phyloP scores from a whole-genome alignment of 306 rosid species.

The Prunus dulcis region DNA sequence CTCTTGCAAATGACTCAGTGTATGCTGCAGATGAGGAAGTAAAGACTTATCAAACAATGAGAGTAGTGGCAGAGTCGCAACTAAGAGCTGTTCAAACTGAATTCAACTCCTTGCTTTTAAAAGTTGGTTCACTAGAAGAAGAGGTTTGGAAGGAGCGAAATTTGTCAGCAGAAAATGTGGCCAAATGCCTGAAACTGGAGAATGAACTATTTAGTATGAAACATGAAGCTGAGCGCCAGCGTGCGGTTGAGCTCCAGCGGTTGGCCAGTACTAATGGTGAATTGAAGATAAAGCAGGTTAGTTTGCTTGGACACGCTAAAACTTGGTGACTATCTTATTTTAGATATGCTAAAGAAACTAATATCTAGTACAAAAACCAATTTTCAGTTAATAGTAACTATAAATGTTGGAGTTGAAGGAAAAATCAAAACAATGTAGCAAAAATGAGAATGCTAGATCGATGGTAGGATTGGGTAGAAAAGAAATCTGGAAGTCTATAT shows the following conservation, averaged over 20 bases:
- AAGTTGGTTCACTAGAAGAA: conserved; percentile 48
- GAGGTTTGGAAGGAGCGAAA: conserved; percentile 52
- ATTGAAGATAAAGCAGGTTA: conserved; percentile 63
- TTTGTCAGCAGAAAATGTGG: conserved; percentile 42
- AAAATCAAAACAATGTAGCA: background rate
- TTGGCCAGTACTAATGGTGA: conserved; percentile 26
- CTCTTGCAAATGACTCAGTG: conserved; percentile 42
- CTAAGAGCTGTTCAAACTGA: conserved; percentile 39
- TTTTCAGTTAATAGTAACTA: background rate
- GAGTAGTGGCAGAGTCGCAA: conserved; percentile 48
- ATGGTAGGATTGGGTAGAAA: background rate
- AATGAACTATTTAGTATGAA: conserved; percentile 53
- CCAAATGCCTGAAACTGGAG: conserved; percentile 49
- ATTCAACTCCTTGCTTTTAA: conserved; percentile 37
- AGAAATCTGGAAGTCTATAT: background rate
- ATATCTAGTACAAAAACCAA: background rate
- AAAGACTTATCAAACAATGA: conserved; percentile 35
- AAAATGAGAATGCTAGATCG: background rate
- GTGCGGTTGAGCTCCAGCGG: conserved; percentile 33
- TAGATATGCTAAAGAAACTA: background rate
- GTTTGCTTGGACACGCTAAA: conserved; percentile 20
- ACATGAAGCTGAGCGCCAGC: conserved; percentile 44
- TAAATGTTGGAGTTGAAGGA: background rate
- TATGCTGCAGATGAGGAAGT: conserved; percentile 51
- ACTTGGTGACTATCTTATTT: background rate